Conservation (phyloP, 78 protist genomes). For the Chrysochromulina tobinii region DNA sequence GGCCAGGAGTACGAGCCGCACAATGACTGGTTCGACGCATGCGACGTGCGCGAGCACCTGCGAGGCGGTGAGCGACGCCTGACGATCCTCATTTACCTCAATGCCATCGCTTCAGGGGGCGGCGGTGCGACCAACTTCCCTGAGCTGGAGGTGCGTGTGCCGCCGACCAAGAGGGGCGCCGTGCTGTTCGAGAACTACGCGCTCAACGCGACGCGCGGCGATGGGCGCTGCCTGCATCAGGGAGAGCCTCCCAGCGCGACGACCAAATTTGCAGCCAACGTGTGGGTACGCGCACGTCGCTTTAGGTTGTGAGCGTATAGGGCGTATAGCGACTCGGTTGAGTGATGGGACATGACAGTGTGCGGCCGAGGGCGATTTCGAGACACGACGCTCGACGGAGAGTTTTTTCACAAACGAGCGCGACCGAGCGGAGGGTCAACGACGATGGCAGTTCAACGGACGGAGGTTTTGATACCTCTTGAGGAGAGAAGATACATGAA, state of each 20-base stretch:
- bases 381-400: too few species aligned
- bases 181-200: not conserved
- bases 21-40: not conserved
- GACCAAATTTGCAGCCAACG: not conserved
- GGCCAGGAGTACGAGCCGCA: constrained; percentile 1
- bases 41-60: not conserved
- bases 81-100: not conserved
- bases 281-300: not conserved
- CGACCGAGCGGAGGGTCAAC: too few species aligned
- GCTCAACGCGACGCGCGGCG: not conserved
- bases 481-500: too few species aligned
- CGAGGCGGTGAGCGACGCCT: not conserved
- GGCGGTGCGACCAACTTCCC: not conserved
- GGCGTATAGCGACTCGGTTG: too few species aligned
- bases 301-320: not conserved
- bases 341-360: too few species aligned
- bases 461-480: too few species aligned
- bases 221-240: not conserved
- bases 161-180: not conserved
- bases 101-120: not conserved
- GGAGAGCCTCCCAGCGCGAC: not conserved
- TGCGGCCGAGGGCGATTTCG: too few species aligned
- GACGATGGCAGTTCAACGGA: too few species aligned
- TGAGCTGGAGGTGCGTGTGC: not conserved
- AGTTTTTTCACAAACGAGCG: too few species aligned